phyloP scores from a whole-genome alignment of 805 yeast genomes.

The Ogataea parapolymorpha region DNA sequence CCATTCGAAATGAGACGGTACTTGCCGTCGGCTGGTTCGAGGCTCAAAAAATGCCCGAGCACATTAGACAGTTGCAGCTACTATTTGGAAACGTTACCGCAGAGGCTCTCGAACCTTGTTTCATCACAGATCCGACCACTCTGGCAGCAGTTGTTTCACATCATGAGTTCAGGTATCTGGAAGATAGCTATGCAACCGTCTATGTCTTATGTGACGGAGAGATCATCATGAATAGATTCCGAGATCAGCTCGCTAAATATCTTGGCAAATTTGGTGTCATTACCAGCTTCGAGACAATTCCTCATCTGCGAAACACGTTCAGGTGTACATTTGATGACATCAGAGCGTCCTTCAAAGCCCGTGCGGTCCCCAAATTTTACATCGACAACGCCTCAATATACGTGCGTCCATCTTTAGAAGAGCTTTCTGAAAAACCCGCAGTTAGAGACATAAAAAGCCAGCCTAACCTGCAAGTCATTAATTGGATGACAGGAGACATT shows the following conservation, averaged over 20 bases:
- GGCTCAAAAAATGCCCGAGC: slow-evolving; percentile 19
- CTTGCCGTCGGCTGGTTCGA: slow-evolving; percentile 33
- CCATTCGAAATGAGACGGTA: not conserved
- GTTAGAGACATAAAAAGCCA: not conserved
- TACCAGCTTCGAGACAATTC: slow-evolving; percentile 14
- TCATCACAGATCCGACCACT: slow-evolving; percentile 6
- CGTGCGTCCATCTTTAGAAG: slow-evolving; percentile 24
- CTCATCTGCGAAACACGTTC: slow-evolving; percentile 13
- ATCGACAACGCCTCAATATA: slow-evolving; percentile 13
- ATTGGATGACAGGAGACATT: slow-evolving; percentile 19
- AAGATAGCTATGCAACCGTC: slow-evolving; percentile 22
- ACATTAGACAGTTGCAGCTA: slow-evolving; percentile 15
- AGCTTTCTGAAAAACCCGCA: slow-evolving; percentile 15
- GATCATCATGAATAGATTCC: slow-evolving; percentile 5
- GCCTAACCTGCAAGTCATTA: slow-evolving; percentile 10
- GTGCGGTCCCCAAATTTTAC: slow-evolving; percentile 11
- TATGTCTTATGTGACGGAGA: slow-evolving; percentile 14
- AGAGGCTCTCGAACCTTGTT: slow-evolving; percentile 6
- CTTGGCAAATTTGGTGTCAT: slow-evolving; percentile 26
- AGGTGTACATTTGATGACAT: slow-evolving; percentile 35
- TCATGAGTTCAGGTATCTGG: slow-evolving; percentile 23
- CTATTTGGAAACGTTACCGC: slow-evolving; percentile 10
- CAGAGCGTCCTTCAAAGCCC: slow-evolving; percentile 33
- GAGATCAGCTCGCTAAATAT: slow-evolving; percentile 17
- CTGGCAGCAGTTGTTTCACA: slow-evolving; percentile 16